Percentiles rank a stretch among this genome's conserved stretches.
Evolutionary conservation across 768 basidiomycete species (phyloP).

Genomic region (Leccinum longicurvipes): DNA sequence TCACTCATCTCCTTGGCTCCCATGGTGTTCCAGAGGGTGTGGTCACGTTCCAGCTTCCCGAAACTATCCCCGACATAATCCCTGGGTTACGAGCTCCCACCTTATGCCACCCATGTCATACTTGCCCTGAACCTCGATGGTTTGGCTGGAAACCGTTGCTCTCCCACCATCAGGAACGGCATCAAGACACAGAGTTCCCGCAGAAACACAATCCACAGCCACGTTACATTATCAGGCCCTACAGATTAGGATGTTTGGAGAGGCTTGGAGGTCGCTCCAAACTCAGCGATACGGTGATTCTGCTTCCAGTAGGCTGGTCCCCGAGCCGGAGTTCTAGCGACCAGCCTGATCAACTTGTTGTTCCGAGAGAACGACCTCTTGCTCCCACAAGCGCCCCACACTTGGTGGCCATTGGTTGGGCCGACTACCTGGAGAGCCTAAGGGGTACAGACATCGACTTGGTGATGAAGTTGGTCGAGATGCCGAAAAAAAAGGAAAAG

Average conservation of each 20-base stretch:
- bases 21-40: too few relatives aligned
- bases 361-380: neutral
- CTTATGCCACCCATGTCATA: neutral
- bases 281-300: neutral
- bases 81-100: neutral
- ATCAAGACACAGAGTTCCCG: neutral
- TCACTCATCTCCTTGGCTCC: too few relatives aligned
- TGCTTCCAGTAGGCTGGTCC: neutral
- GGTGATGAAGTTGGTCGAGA: neutral
- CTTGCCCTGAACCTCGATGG: neutral
- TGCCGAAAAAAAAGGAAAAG: neutral
- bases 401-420: neutral
- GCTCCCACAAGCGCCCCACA: neutral
- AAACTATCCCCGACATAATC: too few relatives aligned
- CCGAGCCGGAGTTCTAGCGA: too few relatives aligned
- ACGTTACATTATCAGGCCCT: neutral
- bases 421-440: neutral
- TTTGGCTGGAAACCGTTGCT: neutral
- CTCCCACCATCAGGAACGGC: neutral
- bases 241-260: neutral
- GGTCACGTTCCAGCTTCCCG: too few relatives aligned
- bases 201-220: rapidly evolving
- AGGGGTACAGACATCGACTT: neutral
- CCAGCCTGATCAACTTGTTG: neutral
- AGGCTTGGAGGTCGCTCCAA: neutral